These are phyloP conservation scores for Astragalus glycyphyllos DNA, from an alignment of 306 rosid genomes.

Conservation along the genomic window DNA sequence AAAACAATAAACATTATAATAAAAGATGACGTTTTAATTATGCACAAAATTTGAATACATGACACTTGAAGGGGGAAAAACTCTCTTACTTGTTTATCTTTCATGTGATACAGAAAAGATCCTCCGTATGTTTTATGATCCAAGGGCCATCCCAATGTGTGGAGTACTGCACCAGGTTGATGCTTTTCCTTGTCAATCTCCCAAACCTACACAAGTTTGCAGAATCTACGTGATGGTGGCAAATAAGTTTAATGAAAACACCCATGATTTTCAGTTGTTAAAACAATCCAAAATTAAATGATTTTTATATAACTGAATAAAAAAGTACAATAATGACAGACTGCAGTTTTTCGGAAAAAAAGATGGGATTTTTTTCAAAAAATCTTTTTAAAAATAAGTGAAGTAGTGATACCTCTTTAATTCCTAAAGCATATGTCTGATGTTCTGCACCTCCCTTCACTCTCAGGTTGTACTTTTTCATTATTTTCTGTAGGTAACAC, in stretches of 20 bases:
- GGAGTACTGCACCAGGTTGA: constrained; percentile 85
- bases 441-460: constrained; percentile 80
- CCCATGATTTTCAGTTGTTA: constrained; percentile 5
- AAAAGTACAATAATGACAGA: constrained; percentile 28
- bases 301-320: constrained; percentile 8
- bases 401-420: constrained; percentile 71
- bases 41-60: neutral
- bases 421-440: constrained; percentile 97
- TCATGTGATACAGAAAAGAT: constrained; percentile 95
- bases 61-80: neutral
- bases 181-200: constrained; percentile 84
- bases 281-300: constrained; percentile 12
- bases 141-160: constrained; percentile 96
- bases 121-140: constrained; percentile 94
- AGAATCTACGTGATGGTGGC: constrained; percentile 25
- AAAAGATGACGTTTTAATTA: constrained; percentile 4
- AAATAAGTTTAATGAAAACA: constrained; percentile 17
- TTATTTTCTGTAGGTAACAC: constrained; percentile 59
- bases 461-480: constrained; percentile 76
- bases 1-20: no score
- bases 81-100: constrained; percentile 72
- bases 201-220: constrained; percentile 74
- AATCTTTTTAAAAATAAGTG: neutral
- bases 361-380: neutral
- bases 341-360: constrained; percentile 14